Evolutionary conservation across 768 basidiomycete species (phyloP).

Genomic region (Favolaschia claudopus): DNA sequence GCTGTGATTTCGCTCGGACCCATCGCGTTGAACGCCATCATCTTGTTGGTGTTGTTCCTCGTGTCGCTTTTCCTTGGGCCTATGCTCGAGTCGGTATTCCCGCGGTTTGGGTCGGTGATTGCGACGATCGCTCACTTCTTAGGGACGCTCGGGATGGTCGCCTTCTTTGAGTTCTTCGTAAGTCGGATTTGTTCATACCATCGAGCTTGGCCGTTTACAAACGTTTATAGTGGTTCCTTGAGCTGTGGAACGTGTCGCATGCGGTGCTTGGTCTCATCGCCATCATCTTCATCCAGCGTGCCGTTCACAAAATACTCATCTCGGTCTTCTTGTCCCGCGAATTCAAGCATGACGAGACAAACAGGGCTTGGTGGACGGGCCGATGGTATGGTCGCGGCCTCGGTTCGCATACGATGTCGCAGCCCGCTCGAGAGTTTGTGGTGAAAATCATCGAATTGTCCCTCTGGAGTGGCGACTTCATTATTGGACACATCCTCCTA

Average conservation of each 20-base stretch:
- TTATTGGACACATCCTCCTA: slow-evolving; percentile 85
- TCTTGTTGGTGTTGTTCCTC: slow-evolving; percentile 86
- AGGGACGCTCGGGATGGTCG: slow-evolving; percentile 86
- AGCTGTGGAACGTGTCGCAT: slow-evolving; percentile 90
- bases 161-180: slow-evolving; percentile 96
- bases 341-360: slow-evolving; percentile 99
- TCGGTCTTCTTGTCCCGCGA: slow-evolving; percentile 94
- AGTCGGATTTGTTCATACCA: slow-evolving; percentile 36
- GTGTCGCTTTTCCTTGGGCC: slow-evolving; percentile 93
- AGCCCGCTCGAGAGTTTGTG: slow-evolving; percentile 95
- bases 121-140: slow-evolving; percentile 88
- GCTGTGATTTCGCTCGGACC: slow-evolving; percentile 94
- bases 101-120: slow-evolving; percentile 90
- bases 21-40: slow-evolving; percentile 92
- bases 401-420: slow-evolving; percentile 90
- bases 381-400: slow-evolving; percentile 96
- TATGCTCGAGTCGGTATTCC: slow-evolving; percentile 82
- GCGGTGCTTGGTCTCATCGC: slow-evolving; percentile 94
- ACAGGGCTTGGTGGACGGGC: slow-evolving; percentile 99
- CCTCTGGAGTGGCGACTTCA: slow-evolving; percentile 93
- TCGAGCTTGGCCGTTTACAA: slow-evolving; percentile 13
- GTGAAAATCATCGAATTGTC: slow-evolving; percentile 98
- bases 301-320: slow-evolving; percentile 94
- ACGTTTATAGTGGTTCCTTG: slow-evolving; percentile 85
- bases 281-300: slow-evolving; percentile 90